Conservation (phyloP, 306 rosid genomes). For the Boehmeria nivea region DNA sequence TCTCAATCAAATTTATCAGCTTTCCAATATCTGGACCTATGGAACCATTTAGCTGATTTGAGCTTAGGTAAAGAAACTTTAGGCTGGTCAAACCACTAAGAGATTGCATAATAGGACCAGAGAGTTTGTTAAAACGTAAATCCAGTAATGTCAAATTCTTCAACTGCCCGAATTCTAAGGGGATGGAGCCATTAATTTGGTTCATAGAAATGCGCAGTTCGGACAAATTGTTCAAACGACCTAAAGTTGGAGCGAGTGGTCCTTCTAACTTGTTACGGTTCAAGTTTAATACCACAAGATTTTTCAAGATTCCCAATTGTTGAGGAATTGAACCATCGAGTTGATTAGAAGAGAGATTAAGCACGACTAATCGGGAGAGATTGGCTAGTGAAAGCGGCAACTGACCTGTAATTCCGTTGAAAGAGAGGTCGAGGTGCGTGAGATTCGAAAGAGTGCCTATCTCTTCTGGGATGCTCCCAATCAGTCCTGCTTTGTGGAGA, state of each 20-base stretch:
- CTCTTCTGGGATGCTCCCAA: background rate
- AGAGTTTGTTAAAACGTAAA: too few species aligned
- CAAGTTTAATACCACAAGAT: background rate
- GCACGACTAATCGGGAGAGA: background rate
- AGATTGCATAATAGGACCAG: too few species aligned
- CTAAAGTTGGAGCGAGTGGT: background rate
- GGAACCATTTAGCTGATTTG: slow-evolving; percentile 6
- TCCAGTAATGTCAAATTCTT: background rate
- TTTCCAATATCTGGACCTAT: too few species aligned
- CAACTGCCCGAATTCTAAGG: too few species aligned
- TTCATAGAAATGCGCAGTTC: too few species aligned
- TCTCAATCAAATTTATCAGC: too few species aligned
- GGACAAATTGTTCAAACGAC: slow-evolving; percentile 9
- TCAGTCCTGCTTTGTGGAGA: background rate
- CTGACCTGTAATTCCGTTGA: background rate
- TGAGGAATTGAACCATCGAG: background rate
- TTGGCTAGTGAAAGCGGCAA: background rate
- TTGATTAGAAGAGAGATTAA: background rate
- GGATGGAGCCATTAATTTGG: too few species aligned
- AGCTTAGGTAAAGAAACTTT: too few species aligned
- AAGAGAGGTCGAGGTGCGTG: slow-evolving; percentile 9
- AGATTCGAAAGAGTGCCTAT: slow-evolving; percentile 8
- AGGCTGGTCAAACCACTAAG: too few species aligned
- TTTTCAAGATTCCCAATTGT: background rate
- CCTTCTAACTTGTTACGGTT: background rate